Conservation (phyloP, 1,139 yeast genomes). For the Nakaseomyces sp. region DNA sequence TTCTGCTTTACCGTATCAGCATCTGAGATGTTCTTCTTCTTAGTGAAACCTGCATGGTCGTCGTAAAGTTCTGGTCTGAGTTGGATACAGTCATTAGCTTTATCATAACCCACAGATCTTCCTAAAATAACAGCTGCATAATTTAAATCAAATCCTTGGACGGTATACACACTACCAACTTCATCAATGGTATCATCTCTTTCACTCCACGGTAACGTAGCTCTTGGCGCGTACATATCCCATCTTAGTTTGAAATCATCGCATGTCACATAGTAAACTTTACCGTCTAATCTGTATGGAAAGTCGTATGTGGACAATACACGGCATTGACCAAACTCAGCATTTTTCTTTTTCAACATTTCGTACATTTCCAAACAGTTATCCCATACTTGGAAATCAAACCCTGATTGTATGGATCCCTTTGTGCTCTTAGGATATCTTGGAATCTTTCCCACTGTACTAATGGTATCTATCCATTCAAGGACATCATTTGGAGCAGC, state of each 20-base stretch:
- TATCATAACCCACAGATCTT: slow-evolving; percentile 34
- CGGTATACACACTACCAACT: slow-evolving; percentile 38
- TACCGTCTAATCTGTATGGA: slow-evolving; percentile 37
- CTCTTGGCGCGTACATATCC: slow-evolving; percentile 37
- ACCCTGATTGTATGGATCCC: slow-evolving; percentile 12
- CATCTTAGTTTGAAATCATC: slow-evolving; percentile 37
- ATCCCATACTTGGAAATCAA: slow-evolving; percentile 36
- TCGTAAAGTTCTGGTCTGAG: slow-evolving; percentile 34
- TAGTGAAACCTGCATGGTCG: slow-evolving; percentile 37
- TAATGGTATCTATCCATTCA: slow-evolving; percentile 34
- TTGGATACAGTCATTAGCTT: slow-evolving; percentile 27
- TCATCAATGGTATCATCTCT: slow-evolving; percentile 36
- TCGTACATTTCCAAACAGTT: slow-evolving; percentile 35
- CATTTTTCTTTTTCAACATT: slow-evolving; percentile 25
- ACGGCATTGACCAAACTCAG: slow-evolving; percentile 33
- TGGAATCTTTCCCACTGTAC: slow-evolving; percentile 29
- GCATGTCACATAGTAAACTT: slow-evolving; percentile 36
- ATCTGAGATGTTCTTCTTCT: slow-evolving; percentile 32
- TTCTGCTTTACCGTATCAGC: slow-evolving; percentile 32
- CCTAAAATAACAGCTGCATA: slow-evolving; percentile 39
- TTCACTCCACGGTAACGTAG: slow-evolving; percentile 37
- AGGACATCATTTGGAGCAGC: slow-evolving; percentile 34
- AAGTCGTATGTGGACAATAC: slow-evolving; percentile 37
- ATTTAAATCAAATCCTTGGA: slow-evolving; percentile 38
- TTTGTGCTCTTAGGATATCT: slow-evolving; percentile 26